Evolutionary conservation across 176 grass and related monocot species (phyloP), one percentile per base, ranked within the genome.

Genomic region (Avena insularis): DNA sequence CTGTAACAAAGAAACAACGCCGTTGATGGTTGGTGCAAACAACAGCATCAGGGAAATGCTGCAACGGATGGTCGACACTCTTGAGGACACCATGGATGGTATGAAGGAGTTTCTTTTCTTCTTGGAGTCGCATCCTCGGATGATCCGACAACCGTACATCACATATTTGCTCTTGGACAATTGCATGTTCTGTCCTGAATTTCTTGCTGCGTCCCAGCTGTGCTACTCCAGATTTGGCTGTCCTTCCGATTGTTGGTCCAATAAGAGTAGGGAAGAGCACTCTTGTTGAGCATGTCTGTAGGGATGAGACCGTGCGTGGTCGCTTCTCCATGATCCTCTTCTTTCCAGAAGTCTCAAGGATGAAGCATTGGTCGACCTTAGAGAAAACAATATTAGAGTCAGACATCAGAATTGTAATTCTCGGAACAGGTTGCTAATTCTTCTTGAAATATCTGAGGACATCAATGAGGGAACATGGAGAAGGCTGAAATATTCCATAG

Each of bases 51-150:
- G 25, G n/a, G 60, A 63, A 27, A 23, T 27, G 21, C 21, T 63
- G 60, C 60, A 63, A 13, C 23, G 0, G 60, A 12, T 27, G 60
- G 10, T 63, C 0, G 23, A 63, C 3, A 63, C 60, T 23, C 59
- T 62, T 62, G 59, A 63, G 27, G 60, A 27, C 21, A 62, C 21
- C 60, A 62, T 62, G 60, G 60, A 16, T 71, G 36, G 68, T 2
- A 45, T n/a, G 15, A 71, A 71, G 36, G 68, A 71, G 16, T 71
- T 71, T 71, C 8, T 71, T 71, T 71, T 45, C 36, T 71, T 71
- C 36, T 12, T 71, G 68, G 68, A 45, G 8, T n/a, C 20, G 3
- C 45, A 71, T 45, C 68, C 68, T 45, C 68, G 36, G 36, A 71
- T 65, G 4, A 11, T 65, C 1, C 62, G 62, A 4, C 23, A 31